Evolutionary conservation across 306 rosid species (phyloP), one percentile per base, ranked within the genome.

Genomic region (Cucurbita argyrosperma): DNA sequence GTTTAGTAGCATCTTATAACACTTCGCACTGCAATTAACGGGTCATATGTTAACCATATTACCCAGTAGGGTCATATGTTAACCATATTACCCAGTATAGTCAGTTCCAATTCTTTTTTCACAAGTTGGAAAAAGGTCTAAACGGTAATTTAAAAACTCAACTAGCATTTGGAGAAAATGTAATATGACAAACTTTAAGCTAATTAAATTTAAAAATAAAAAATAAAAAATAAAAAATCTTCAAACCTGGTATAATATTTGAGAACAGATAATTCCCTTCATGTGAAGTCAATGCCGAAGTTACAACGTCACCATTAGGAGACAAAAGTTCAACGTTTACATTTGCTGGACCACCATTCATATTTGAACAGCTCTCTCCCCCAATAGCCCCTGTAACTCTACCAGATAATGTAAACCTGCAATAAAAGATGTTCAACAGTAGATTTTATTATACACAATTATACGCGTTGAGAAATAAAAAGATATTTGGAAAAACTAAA

Each of bases 341-440:
- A 82, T 88, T 83, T 62, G 96, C 83, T 54, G 99, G 99, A 57
- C 99, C 99, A 70, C 90, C 97, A 68, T 85, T 81, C 76, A 85
- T 78, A 79, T 71, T 76, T 15, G 88, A 76, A 82, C 99, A 95
- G 77, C 96, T 88, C 84, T 84, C 76, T 67, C 96, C 99, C 7
- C 99, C 96, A 56, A 90, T 81, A 70, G 96, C 92, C 81, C 99
- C 99, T 78, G 84, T 81, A 14, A 95, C 96, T 84, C 83, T 91
- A 80, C 96, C 99, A 65, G 96, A 89, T 77, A 95, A 60, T 49
- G 99, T 82, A 76, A 95, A 95, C 84, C 99, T 95, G 76, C 85
- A 73, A 63, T 76, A 77, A 57, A 74, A 80, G 78, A 62, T 47
- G 59, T 65, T 49, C 74, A 16, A 69, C 49, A 13, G 70, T 50